Evolutionary conservation across 352 stramenopile species (phyloP).

Genomic region (Globisporangium lucens): DNA sequence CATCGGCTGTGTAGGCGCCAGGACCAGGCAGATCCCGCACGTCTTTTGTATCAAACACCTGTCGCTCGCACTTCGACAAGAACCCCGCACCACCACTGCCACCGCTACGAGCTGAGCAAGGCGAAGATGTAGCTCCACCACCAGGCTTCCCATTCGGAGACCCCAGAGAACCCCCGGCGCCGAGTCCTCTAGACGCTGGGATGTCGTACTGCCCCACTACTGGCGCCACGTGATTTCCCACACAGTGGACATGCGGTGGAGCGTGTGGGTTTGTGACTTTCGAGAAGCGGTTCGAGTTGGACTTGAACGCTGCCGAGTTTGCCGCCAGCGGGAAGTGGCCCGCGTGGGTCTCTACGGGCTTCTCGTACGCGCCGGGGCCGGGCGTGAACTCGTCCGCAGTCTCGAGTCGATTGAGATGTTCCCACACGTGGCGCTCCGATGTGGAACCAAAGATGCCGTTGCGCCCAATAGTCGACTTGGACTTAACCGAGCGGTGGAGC

Average conservation of each 20-base stretch:
- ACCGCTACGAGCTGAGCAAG: constrained; percentile 10
- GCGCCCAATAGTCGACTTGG: constrained; percentile 49
- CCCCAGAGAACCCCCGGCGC: background rate
- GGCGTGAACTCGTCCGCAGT: constrained; percentile 40
- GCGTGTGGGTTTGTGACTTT: constrained; percentile 37
- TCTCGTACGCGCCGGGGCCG: constrained; percentile 55
- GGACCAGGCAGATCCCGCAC: constrained; percentile 44
- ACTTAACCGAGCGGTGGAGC: constrained; percentile 43
- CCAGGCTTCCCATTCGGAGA: constrained; percentile 8
- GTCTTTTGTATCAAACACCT: constrained; percentile 41
- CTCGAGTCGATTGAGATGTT: constrained; percentile 45
- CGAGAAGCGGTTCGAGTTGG: constrained; percentile 45
- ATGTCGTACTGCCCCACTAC: constrained; percentile 58
- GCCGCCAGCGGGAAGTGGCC: constrained; percentile 35
- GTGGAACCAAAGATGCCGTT: constrained; percentile 75
- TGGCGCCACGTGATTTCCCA: constrained; percentile 37
- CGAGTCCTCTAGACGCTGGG: background rate
- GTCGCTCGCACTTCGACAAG: constrained; percentile 40
- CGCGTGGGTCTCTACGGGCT: constrained; percentile 21
- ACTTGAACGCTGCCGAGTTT: constrained; percentile 60
- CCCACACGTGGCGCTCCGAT: constrained; percentile 70
- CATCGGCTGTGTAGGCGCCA: constrained; percentile 34
- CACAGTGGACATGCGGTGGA: constrained; percentile 49
- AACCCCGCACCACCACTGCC: constrained; percentile 20
- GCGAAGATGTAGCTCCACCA: background rate